These are phyloP conservation scores for Xylaria sp. DNA, from an alignment of 2,329 filamentous ascomycete genomes.

Conservation along the genomic window DNA sequence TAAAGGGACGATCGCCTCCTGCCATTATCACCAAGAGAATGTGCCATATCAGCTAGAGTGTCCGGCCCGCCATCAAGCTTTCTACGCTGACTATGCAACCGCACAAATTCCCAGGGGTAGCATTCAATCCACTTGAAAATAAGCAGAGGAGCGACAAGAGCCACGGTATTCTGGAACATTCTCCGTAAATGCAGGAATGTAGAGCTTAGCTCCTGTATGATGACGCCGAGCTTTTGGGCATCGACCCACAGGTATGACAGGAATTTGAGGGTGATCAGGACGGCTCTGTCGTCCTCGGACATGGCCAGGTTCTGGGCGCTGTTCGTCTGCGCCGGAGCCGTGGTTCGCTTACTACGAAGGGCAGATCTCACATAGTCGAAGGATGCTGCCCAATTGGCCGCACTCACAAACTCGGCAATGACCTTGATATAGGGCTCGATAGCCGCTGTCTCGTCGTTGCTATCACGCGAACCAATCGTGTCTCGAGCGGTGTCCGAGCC, in stretches of 20 bases:
- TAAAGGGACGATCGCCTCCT: slow-evolving; percentile 67
- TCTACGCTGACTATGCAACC: slow-evolving; percentile 68
- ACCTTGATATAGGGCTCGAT: slow-evolving; percentile 66
- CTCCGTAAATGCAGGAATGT: slow-evolving; percentile 75
- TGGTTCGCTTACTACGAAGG: slow-evolving; percentile 62
- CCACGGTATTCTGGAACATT: slow-evolving; percentile 71
- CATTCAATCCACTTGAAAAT: slow-evolving; percentile 75
- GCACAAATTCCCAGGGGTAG: slow-evolving; percentile 72
- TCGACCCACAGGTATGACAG: slow-evolving; percentile 74
- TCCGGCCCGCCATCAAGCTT: slow-evolving; percentile 74
- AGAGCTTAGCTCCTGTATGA: slow-evolving; percentile 74
- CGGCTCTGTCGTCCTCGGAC: slow-evolving; percentile 63
- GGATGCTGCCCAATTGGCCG: slow-evolving; percentile 70
- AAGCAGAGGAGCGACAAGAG: slow-evolving; percentile 70
- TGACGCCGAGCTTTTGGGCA: slow-evolving; percentile 66
- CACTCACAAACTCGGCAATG: slow-evolving; percentile 72
- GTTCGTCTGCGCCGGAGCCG: slow-evolving; percentile 54
- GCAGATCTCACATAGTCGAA: slow-evolving; percentile 68
- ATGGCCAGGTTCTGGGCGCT: slow-evolving; percentile 53
- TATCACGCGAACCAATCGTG: slow-evolving; percentile 45
- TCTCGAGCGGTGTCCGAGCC: slow-evolving; percentile 54
- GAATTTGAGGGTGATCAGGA: slow-evolving; percentile 67
- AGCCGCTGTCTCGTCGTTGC: slow-evolving; percentile 54
- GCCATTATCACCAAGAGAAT: slow-evolving; percentile 68
- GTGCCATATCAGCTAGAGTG: slow-evolving; percentile 76